phyloP scores from a whole-genome alignment of 306 rosid species.

The Neltuma alba region DNA sequence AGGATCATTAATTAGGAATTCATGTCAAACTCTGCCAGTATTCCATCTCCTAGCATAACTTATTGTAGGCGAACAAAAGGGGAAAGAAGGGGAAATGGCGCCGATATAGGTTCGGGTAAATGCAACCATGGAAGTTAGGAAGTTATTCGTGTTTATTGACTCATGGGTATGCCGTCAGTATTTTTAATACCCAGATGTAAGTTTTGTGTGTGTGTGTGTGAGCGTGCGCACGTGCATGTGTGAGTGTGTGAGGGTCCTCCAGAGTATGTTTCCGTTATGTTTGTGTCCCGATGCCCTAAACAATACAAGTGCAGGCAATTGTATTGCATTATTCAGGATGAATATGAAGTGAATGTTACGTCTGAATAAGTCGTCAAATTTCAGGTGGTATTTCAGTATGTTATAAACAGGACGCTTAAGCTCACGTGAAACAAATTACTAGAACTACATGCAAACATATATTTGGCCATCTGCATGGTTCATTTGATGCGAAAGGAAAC shows the following conservation, averaged over 20 bases:
- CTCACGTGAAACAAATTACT: background rate
- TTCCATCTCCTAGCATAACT: background rate
- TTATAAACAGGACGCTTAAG: slow-evolving; percentile 5
- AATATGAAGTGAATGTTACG: background rate
- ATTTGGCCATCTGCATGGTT: background rate
- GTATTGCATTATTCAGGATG: background rate
- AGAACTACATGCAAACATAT: background rate
- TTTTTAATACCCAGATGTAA: background rate
- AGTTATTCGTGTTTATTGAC: background rate
- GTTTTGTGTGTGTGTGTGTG: too few species aligned
- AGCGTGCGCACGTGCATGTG: too few species aligned
- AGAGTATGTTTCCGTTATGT: background rate
- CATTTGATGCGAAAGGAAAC: slow-evolving; percentile 20
- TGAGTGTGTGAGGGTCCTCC: background rate
- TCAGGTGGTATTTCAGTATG: slow-evolving; percentile 8
- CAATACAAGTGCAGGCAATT: background rate
- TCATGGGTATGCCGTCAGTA: background rate
- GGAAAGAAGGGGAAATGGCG: background rate
- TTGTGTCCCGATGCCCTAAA: background rate
- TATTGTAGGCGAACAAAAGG: background rate
- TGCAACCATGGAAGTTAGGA: background rate
- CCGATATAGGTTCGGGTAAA: background rate
- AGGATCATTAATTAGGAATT: background rate
- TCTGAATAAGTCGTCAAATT: background rate
- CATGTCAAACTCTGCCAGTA: background rate